phyloP scores from a whole-genome alignment of 768 basidiomycete genomes.

The Russula dissimulans region DNA sequence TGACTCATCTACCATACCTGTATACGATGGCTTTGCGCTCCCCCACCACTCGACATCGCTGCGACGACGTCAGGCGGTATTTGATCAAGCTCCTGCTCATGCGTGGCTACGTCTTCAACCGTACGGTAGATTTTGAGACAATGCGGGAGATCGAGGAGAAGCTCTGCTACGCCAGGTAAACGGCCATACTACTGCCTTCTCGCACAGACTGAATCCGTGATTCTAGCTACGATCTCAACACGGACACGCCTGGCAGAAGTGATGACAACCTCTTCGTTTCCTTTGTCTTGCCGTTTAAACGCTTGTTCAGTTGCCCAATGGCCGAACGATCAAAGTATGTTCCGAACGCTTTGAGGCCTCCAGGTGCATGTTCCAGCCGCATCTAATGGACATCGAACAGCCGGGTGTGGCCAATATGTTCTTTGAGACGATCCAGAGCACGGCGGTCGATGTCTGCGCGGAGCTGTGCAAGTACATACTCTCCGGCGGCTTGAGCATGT shows the following conservation, averaged over 20 bases:
- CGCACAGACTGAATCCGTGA: not conserved
- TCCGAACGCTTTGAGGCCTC: constrained; percentile 98
- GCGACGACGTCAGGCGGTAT: constrained; percentile 96
- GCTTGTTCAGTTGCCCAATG: constrained; percentile 52
- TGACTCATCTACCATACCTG: constrained; percentile 96
- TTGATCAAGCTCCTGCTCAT: constrained; percentile 98
- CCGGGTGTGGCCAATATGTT: constrained; percentile 98
- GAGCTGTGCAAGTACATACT: constrained; percentile 98
- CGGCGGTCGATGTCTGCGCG: constrained; percentile 79
- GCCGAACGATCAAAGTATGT: constrained; percentile 93
- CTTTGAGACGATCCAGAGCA: constrained; percentile 88
- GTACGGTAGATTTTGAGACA: constrained; percentile 98
- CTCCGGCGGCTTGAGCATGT: constrained; percentile 97
- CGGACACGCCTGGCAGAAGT: constrained; percentile 88
- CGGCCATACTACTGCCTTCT: not conserved
- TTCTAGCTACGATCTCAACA: constrained; percentile 86
- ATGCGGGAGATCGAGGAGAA: constrained; percentile 99
- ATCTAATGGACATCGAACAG: constrained; percentile 93
- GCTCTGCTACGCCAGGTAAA: constrained; percentile 89
- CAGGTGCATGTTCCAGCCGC: constrained; percentile 99
- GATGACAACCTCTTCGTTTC: no score
- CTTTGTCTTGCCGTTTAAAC: no score
- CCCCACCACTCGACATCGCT: constrained; percentile 98
- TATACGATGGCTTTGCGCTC: constrained; percentile 93
- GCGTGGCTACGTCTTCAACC: constrained; percentile 99